A percentile compares a stretch with the other conserved stretches of the same genome.
Conservation (phyloP, 139 green algal genomes). For the Closterium sp. region DNA sequence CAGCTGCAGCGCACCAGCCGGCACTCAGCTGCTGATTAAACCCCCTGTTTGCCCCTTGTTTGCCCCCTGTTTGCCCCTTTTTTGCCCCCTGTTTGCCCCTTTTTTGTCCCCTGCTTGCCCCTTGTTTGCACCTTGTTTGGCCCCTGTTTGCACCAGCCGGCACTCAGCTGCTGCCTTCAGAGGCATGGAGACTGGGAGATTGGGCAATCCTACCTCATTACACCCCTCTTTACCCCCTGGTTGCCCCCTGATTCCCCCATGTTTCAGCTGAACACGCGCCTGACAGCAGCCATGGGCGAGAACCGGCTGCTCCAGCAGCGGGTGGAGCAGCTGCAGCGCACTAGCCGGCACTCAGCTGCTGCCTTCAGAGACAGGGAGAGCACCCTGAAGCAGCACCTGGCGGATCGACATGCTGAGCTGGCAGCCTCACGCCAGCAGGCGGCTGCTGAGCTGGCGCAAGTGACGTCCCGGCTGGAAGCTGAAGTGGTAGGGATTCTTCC, state of each 20-base stretch:
- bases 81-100: background rate
- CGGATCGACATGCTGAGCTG: background rate
- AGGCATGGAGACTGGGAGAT: background rate
- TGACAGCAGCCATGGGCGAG: background rate
- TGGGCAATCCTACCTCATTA: background rate
- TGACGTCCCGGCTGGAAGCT: background rate
- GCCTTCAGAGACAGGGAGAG: background rate
- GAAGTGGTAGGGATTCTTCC: background rate
- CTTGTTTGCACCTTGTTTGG: no score
- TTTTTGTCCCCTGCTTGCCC: background rate
- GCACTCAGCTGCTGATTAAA: no score
- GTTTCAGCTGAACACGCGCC: background rate
- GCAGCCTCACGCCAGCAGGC: background rate
- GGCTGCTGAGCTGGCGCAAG: background rate
- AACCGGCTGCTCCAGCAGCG: background rate
- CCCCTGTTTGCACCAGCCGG: background rate
- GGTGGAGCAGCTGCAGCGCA: background rate
- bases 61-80: no score
- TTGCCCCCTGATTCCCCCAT: no score
- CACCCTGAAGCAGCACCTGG: background rate
- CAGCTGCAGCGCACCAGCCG: no score
- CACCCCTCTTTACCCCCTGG: background rate
- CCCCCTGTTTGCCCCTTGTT: no score
- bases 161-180: background rate
- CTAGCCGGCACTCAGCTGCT: background rate